These are phyloP conservation scores for Asparagopsis taxiformis DNA, from an alignment of 31 red algal genomes.

Conservation along the genomic window DNA sequence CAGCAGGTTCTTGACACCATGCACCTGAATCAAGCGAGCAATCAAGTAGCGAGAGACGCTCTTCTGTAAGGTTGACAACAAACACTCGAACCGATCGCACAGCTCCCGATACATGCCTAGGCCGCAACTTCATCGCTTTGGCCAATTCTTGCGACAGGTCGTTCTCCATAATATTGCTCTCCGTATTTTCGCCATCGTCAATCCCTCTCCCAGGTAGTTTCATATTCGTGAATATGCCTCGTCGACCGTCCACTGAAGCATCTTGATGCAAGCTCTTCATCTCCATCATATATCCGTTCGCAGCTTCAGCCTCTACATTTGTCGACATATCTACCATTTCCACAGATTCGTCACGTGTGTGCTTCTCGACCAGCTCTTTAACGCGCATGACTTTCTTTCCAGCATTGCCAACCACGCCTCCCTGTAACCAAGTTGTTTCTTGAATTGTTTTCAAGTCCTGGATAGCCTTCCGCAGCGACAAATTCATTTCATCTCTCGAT, in stretches of 20 bases:
- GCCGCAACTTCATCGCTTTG: not conserved
- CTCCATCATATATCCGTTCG: constrained; percentile 41
- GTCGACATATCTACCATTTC: constrained; percentile 69
- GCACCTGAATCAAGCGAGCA: constrained; percentile 29
- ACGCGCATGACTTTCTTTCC: constrained; percentile 4
- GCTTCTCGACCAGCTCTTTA: constrained; percentile 9
- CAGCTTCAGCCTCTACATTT: constrained; percentile 3
- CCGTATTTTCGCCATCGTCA: not conserved
- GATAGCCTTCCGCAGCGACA: constrained; percentile 53
- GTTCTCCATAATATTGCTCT: not conserved
- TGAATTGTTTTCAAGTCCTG: constrained; percentile 30
- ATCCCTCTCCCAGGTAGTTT: constrained; percentile 56
- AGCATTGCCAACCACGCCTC: not conserved
- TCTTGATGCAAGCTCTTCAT: constrained; percentile 74
- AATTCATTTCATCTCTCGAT: constrained; percentile 62
- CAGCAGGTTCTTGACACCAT: constrained; percentile 37
- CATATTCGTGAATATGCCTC: constrained; percentile 69
- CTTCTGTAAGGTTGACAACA: constrained; percentile 33
- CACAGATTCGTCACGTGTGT: constrained; percentile 37
- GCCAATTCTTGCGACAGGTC: constrained; percentile 12
- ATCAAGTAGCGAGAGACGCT: constrained; percentile 2
- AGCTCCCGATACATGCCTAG: constrained; percentile 1
- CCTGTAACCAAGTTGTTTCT: constrained; percentile 1
- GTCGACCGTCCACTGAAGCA: constrained; percentile 65
- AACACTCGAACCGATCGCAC: constrained; percentile 57